Evolutionary conservation across 257 asterid genomes (phyloP).

Genomic region (Capsicum chinense): DNA sequence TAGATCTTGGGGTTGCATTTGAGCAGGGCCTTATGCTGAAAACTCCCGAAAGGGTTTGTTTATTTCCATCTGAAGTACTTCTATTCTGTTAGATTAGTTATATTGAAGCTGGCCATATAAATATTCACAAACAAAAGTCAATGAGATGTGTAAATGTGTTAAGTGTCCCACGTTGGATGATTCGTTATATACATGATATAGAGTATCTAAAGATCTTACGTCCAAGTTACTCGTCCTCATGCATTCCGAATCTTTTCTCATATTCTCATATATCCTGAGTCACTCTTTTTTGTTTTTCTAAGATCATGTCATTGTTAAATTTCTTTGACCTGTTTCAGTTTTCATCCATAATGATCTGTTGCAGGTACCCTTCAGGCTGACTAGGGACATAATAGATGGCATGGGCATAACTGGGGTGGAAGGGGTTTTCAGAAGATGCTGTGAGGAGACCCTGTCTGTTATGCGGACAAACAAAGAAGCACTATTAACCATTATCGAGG

Average conservation of each 20-base stretch:
- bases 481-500: conserved; percentile 93
- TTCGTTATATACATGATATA: background rate
- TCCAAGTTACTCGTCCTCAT: background rate
- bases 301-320: conserved; percentile 27
- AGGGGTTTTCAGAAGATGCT: conserved; percentile 96
- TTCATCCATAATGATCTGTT: conserved; percentile 28
- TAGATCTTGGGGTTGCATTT: conserved; percentile 98
- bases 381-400: conserved; percentile 91
- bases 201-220: background rate
- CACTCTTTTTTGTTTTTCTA: background rate
- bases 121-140: background rate
- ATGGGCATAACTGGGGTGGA: conserved; percentile 98
- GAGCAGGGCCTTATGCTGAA: conserved; percentile 99
- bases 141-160: conserved; percentile 12
- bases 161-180: background rate
- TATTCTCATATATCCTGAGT: background rate
- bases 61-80: conserved; percentile 28
- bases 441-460: conserved; percentile 95
- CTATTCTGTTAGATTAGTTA: conserved; percentile 27
- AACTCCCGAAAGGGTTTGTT: conserved; percentile 91
- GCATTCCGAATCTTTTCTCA: conserved; percentile 1
- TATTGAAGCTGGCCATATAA: conserved; percentile 18
- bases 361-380: conserved; percentile 95
- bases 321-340: conserved; percentile 28
- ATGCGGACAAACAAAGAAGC: conserved; percentile 98